Percentiles rank a stretch among this genome's conserved stretches.
Conservation (phyloP, 23 red algal species). For the Pyropia yezoensis region DNA sequence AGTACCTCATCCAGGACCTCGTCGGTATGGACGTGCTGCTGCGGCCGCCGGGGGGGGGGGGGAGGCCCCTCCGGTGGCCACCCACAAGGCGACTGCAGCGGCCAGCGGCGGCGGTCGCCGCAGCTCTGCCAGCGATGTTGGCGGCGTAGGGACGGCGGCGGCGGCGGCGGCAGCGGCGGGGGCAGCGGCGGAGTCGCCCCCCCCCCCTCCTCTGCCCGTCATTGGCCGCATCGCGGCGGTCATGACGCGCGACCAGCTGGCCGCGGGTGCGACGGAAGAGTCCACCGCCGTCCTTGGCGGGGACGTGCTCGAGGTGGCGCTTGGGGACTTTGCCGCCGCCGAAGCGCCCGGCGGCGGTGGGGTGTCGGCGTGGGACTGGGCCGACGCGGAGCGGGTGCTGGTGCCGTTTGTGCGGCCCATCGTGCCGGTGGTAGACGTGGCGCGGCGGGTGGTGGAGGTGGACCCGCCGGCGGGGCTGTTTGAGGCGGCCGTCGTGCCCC, state of each 20-base stretch:
- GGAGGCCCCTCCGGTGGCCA: no score
- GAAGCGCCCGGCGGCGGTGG: no score
- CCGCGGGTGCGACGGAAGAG: slow-evolving; percentile 13
- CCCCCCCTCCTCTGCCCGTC: background rate
- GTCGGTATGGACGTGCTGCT: slow-evolving; percentile 24
- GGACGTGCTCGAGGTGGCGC: slow-evolving; percentile 42
- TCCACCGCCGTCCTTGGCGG: slow-evolving; percentile 21
- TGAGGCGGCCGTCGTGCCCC: slow-evolving; percentile 46
- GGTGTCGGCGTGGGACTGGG: slow-evolving; percentile 2
- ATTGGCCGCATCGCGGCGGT: slow-evolving; percentile 52
- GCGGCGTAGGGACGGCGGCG: background rate
- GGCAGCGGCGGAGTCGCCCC: no score
- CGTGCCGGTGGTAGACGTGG: slow-evolving; percentile 59
- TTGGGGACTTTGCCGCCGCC: background rate
- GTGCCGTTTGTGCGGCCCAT: slow-evolving; percentile 78
- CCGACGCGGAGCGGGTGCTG: slow-evolving; percentile 24
- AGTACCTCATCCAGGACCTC: slow-evolving; percentile 54
- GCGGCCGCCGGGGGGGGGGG: background rate
- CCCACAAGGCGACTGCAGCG: no score
- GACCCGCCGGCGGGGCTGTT: slow-evolving; percentile 77
- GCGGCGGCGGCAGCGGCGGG: background rate
- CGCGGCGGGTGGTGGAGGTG: slow-evolving; percentile 32
- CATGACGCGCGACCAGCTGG: slow-evolving; percentile 47
- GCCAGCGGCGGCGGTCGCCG: background rate
- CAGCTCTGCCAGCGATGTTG: background rate